Evolutionary conservation across 2,329 filamentous ascomycete species (phyloP).

Genomic region (Aspergillus tamarii): DNA sequence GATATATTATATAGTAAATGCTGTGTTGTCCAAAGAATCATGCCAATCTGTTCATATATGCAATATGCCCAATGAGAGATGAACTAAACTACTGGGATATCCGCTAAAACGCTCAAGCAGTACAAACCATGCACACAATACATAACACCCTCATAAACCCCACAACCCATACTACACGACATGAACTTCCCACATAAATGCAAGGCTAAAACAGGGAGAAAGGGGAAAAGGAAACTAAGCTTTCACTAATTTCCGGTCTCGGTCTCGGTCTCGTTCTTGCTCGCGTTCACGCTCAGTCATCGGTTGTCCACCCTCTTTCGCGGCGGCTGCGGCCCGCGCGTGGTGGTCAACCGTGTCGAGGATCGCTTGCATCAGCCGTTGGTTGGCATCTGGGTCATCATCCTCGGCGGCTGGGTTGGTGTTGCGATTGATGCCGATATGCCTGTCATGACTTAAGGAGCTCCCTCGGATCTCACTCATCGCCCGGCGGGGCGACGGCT

Average conservation of each 20-base stretch:
- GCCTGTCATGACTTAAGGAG: conserved; percentile 24
- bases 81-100: conserved; percentile 25
- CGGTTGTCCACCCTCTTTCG: conserved; percentile 28
- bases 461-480: conserved; percentile 41
- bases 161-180: conserved; percentile 4
- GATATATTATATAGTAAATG: conserved; percentile 3
- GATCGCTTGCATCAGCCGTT: conserved; percentile 47
- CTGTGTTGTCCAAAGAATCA: neutral
- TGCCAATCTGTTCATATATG: conserved; percentile 8
- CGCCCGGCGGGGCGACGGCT: conserved; percentile 39
- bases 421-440: conserved; percentile 23
- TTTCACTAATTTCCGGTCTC: conserved; percentile 35
- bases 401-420: conserved; percentile 28
- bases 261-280: conserved; percentile 30
- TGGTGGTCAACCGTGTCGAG: conserved; percentile 47
- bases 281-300: conserved; percentile 17
- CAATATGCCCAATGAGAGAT: conserved; percentile 6
- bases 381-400: conserved; percentile 44
- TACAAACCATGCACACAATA: conserved; percentile 11
- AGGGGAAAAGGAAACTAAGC: conserved; percentile 14
- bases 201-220: conserved; percentile 11
- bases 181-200: conserved; percentile 1
- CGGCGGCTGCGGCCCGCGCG: conserved; percentile 37
- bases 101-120: conserved; percentile 28
- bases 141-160: conserved; percentile 10